Base-by-base conservation (phyloP, 495 filamentous ascomycete genomes). In the Trichoderma gamsii region DNA sequence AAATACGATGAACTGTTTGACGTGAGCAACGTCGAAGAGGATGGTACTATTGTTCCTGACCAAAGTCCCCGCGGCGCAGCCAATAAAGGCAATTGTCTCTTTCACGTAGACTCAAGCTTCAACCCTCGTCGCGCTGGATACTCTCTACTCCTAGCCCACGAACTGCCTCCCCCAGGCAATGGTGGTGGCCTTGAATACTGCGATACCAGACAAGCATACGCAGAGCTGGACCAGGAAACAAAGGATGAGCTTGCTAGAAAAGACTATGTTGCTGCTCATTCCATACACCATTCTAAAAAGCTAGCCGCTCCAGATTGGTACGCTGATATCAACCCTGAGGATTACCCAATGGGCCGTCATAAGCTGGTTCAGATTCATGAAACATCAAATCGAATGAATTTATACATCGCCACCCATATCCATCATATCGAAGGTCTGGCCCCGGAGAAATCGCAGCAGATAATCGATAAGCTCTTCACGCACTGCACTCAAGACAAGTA, bases 1-100 rank as follows among this genome's bases (percentile, higher is more conserved):
- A 83, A 87, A 69, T 92, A 92, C 72, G 90, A 91, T 73, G 85
- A 92, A 69, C 87, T 90, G 72, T 92, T 87, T 74, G 86, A 88
- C 72, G 86, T 84, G 3, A 77, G 83, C 63, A 88, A 88, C 75
- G 75, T 88, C 29, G 80, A 83, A 68, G 72, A 75, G 5, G 73
- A 80, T 15, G 76, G 75, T 32, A 66, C 72, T 0, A 72, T 83
- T 32, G 71, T 84, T n/a, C 73, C 79, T 41, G 76, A 77, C 2
- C 71, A 80, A 41, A 78, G 76, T 35, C 69, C 72, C 4, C 75
- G 81, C 16, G 76, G 76, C 29, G 32, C 80, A 81, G 71, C 73
- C 52, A 61, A 61, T 27, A 27, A 61, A 61, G 25, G 52, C 15
- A 61, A 89, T 70, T 76, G 74, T 9, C 76, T 88, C n/a, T 89